These are phyloP conservation scores for Beauveria medogensis DNA, from an alignment of 2,329 filamentous ascomycete species.

Conservation along the genomic window DNA sequence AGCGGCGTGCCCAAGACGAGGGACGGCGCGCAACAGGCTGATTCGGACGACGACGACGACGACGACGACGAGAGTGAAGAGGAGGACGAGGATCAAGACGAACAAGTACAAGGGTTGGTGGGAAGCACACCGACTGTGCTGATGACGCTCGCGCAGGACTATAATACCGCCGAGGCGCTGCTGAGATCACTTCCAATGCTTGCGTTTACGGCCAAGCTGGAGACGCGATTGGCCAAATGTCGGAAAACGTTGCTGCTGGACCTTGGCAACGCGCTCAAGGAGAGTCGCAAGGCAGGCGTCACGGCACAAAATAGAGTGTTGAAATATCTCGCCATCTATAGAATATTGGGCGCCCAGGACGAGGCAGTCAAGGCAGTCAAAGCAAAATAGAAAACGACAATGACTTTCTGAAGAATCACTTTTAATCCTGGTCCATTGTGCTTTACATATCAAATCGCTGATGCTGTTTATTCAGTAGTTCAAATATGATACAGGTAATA, in stretches of 20 bases:
- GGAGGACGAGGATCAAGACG: conserved; percentile 33
- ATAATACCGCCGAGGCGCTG: conserved; percentile 33
- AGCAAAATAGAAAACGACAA: conserved; percentile 17
- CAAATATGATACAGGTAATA: conserved; percentile 12
- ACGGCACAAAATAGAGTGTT: conserved; percentile 38
- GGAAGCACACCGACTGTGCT: conserved; percentile 42
- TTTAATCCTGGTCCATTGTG: neutral
- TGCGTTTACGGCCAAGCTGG: conserved; percentile 43
- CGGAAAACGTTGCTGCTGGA: conserved; percentile 50
- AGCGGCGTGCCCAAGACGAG: conserved; percentile 24
- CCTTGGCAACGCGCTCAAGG: conserved; percentile 40
- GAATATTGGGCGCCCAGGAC: conserved; percentile 41
- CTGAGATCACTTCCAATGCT: conserved; percentile 35
- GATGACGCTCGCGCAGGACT: conserved; percentile 37
- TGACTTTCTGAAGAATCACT: conserved; percentile 21
- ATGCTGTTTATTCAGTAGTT: conserved; percentile 11
- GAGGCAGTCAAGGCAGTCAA: conserved; percentile 43
- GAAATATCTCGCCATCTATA: conserved; percentile 46
- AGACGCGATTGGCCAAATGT: conserved; percentile 44
- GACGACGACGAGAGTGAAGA: conserved; percentile 23
- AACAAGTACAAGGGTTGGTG: conserved; percentile 27
- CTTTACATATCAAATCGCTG: conserved; percentile 13
- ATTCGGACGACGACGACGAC: conserved; percentile 14
- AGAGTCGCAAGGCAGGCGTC: conserved; percentile 34
- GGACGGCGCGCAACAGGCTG: conserved; percentile 7